Evolutionary conservation across 2,329 filamentous ascomycete genomes (phyloP).

Genomic region (Rutstroemia sp.): DNA sequence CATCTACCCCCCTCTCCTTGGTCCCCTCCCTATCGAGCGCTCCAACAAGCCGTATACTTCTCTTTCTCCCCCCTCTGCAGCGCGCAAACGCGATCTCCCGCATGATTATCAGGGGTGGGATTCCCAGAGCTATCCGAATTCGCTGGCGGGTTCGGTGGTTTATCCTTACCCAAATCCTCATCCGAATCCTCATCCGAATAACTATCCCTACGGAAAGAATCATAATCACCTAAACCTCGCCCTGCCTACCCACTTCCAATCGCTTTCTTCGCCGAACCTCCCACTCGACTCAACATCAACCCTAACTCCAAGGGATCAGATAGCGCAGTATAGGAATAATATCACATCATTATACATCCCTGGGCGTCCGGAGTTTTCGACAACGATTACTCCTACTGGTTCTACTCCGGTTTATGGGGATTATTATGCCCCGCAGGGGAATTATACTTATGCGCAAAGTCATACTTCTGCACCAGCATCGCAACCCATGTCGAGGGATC

Average conservation of each 20-base stretch:
- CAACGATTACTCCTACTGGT: too few relatives aligned
- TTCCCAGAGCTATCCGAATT: constrained; percentile 16
- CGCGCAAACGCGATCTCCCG: constrained; percentile 10
- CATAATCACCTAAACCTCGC: not conserved
- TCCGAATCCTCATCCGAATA: constrained; percentile 10
- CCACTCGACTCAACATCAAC: not conserved
- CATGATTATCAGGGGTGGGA: constrained; percentile 15
- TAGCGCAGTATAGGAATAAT: not conserved
- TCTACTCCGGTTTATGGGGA: constrained; percentile 28
- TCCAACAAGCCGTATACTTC: not conserved
- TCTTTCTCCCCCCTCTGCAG: constrained; percentile 1
- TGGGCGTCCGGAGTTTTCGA: too few relatives aligned
- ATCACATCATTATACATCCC: too few relatives aligned
- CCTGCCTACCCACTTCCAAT: not conserved
- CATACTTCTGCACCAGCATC: not conserved
- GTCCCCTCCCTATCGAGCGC: constrained; percentile 19
- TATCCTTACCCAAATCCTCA: not conserved
- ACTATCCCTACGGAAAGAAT: not conserved
- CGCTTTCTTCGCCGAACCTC: constrained; percentile 15
- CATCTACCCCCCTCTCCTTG: constrained; percentile 21
- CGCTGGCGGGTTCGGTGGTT: constrained; percentile 7
- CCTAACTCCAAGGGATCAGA: not conserved
- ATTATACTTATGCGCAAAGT: not conserved
- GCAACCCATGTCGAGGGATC: too few relatives aligned
- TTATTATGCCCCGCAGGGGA: constrained; percentile 31